Conservation (phyloP, 2,329 filamentous ascomycete genomes). For the Colletotrichum coccodes region DNA sequence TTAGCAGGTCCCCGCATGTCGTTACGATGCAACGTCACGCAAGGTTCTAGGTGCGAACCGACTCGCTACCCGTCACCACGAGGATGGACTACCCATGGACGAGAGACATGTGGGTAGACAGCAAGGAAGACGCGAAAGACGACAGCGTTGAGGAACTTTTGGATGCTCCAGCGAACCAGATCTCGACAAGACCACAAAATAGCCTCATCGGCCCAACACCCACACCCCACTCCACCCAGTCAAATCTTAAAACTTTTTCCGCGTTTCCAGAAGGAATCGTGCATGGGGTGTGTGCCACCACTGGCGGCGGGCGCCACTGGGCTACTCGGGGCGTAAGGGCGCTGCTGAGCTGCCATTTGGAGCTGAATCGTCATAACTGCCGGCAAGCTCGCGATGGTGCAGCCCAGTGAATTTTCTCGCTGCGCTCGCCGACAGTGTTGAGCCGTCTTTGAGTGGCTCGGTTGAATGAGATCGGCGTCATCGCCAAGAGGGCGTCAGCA, state of each 20-base stretch:
- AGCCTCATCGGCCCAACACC: constrained; percentile 10
- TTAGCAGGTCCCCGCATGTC: constrained; percentile 18
- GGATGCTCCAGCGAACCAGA: neutral
- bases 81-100: neutral
- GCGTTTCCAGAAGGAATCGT: constrained; percentile 6
- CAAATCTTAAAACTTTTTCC: neutral
- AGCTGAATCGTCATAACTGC: constrained; percentile 12
- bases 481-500: constrained; percentile 30
- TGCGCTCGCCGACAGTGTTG: neutral
- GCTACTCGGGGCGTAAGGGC: neutral
- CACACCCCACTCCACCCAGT: neutral
- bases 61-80: neutral
- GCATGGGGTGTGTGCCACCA: neutral
- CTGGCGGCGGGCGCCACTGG: neutral
- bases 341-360: constrained; percentile 12
- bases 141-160: neutral
- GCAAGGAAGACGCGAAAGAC: neutral
- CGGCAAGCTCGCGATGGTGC: constrained; percentile 9
- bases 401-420: neutral
- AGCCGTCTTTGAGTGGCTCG: neutral
- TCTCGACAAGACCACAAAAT: constrained; percentile 8
- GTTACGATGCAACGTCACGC: constrained; percentile 32
- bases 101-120: neutral
- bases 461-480: neutral
- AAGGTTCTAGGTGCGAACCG: constrained; percentile 2